Conservation (phyloP, 108 stramenopile species). For the Fistulifera pelliculosa region DNA sequence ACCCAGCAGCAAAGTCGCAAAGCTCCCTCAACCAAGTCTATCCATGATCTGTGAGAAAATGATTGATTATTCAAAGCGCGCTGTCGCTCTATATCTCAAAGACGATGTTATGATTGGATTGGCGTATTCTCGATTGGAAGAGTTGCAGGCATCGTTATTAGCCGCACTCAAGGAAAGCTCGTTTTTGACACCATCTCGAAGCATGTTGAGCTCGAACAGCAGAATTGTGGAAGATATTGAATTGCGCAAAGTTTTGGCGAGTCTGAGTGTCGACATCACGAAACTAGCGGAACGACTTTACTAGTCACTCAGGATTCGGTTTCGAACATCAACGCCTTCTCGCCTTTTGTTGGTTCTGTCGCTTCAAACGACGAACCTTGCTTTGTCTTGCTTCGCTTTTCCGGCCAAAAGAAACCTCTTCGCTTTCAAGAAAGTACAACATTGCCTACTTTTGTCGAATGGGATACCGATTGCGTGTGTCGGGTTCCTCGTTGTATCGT, state of each 20-base stretch:
- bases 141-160: constrained; percentile 54
- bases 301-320: constrained; percentile 9
- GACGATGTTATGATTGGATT: constrained; percentile 60
- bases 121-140: constrained; percentile 57
- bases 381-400: constrained; percentile 53
- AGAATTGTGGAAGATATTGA: constrained; percentile 30
- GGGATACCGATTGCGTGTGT: constrained; percentile 65
- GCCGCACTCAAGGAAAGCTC: constrained; percentile 14
- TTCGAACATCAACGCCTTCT: not conserved
- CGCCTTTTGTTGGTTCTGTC: not conserved
- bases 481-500: constrained; percentile 37
- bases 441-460: constrained; percentile 76
- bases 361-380: constrained; percentile 2
- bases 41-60: constrained; percentile 40
- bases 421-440: constrained; percentile 79
- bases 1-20: constrained; percentile 1
- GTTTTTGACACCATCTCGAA: not conserved
- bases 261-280: constrained; percentile 42
- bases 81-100: constrained; percentile 34
- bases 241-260: constrained; percentile 34
- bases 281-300: constrained; percentile 30
- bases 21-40: constrained; percentile 39
- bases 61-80: constrained; percentile 39
- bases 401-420: constrained; percentile 49
- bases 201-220: constrained; percentile 4